These are phyloP conservation scores for Sistotremastrum suecicum DNA, from an alignment of 768 basidiomycete genomes.

Conservation along the genomic window DNA sequence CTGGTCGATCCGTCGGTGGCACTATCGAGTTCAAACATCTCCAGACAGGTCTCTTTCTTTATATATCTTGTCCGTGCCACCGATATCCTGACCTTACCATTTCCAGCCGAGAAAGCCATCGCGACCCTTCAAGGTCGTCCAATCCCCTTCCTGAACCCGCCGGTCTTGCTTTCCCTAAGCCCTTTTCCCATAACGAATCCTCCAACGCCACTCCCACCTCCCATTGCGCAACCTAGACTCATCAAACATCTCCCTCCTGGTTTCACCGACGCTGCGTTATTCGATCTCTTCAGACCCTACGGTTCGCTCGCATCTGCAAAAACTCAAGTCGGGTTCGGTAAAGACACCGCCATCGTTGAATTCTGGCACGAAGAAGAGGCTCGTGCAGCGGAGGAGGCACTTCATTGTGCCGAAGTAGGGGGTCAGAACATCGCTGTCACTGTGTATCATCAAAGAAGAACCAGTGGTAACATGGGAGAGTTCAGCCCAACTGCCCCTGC, in stretches of 20 bases:
- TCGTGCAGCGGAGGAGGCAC: conserved; percentile 56
- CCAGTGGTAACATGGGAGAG: conserved; percentile 39
- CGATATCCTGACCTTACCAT: not conserved
- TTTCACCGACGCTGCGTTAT: conserved; percentile 59
- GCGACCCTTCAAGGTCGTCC: conserved; percentile 69
- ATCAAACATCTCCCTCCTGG: conserved; percentile 70
- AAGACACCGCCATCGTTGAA: conserved; percentile 67
- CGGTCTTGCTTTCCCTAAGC: conserved; percentile 54
- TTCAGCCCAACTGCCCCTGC: conserved; percentile 63
- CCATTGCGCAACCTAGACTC: conserved; percentile 63
- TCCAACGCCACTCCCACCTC: conserved; percentile 60
- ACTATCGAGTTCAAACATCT: conserved; percentile 76
- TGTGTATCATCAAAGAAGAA: conserved; percentile 54
- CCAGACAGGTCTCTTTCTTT: conserved; percentile 51
- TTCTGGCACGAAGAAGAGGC: conserved; percentile 86
- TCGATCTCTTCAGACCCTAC: conserved; percentile 72
- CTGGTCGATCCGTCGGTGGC: conserved; percentile 40
- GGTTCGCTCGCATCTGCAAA: conserved; percentile 73
- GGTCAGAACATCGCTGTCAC: conserved; percentile 79
- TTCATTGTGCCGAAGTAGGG: conserved; percentile 75
- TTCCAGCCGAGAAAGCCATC: conserved; percentile 74
- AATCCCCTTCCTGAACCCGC: conserved; percentile 44
- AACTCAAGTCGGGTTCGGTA: conserved; percentile 59
- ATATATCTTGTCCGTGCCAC: conserved; percentile 4
- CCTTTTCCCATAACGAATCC: conserved; percentile 74